Evolutionary conservation across 805 yeast genomes (phyloP).

Genomic region (Sporopachydermia lactativora): DNA sequence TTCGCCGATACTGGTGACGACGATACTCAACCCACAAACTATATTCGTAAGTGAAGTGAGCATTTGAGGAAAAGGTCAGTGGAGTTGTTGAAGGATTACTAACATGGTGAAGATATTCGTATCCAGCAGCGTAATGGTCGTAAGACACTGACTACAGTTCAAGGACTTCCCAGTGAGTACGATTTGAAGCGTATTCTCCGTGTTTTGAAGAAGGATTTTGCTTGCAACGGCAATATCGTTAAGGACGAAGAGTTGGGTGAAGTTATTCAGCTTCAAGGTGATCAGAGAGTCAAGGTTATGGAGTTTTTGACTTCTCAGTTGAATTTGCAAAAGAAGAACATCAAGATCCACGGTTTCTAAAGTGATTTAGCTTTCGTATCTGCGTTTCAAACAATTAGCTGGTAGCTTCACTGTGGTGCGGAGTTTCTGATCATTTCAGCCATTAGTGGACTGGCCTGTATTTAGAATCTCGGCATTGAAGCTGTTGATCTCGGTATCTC

Average conservation of each 20-base stretch:
- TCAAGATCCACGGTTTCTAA: slow-evolving; percentile 96
- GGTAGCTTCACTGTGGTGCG: not conserved
- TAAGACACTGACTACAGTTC: slow-evolving; percentile 95
- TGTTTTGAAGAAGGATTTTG: slow-evolving; percentile 94
- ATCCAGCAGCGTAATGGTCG: slow-evolving; percentile 99
- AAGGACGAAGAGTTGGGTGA: slow-evolving; percentile 94
- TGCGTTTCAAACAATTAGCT: not conserved
- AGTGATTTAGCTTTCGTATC: slow-evolving; percentile 1
- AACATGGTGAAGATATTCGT: slow-evolving; percentile 40
- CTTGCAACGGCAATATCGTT: slow-evolving; percentile 97
- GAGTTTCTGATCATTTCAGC: too few relatives aligned
- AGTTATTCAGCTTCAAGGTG: slow-evolving; percentile 96
- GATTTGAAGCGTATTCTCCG: slow-evolving; percentile 88
- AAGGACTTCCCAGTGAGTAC: slow-evolving; percentile 91
- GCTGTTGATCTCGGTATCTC: too few relatives aligned
- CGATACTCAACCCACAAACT: slow-evolving; percentile 90
- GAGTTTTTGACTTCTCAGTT: slow-evolving; percentile 82
- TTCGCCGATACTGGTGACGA: slow-evolving; percentile 99
- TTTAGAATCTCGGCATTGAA: too few relatives aligned
- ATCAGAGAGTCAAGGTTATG: slow-evolving; percentile 92
- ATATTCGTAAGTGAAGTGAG: slow-evolving; percentile 45
- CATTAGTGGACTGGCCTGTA: too few relatives aligned
- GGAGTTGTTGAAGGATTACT: slow-evolving; percentile 6
- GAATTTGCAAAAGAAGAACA: slow-evolving; percentile 86
- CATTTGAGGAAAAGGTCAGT: not conserved